A percentile compares a stretch with the other conserved stretches of the same genome.
Conservation (phyloP, 495 filamentous ascomycete species). For the Pyronema domesticum region DNA sequence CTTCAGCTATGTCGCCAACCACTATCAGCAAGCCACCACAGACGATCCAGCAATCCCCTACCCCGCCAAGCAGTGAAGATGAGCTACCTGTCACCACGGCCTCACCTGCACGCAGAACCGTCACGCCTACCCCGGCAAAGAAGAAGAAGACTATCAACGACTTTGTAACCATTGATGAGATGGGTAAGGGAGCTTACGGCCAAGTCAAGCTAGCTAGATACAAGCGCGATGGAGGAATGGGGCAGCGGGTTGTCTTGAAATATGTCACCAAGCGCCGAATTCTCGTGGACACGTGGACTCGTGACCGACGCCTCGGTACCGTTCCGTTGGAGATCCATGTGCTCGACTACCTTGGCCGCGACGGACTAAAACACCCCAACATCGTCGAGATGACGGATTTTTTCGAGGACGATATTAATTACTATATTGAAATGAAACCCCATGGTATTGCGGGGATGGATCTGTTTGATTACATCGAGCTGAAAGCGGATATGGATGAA, state of each 20-base stretch:
- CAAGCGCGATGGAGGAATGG: slow-evolving; percentile 42
- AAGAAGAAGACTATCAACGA: slow-evolving; percentile 73
- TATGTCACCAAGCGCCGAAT: slow-evolving; percentile 96
- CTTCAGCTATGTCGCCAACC: slow-evolving; percentile 19
- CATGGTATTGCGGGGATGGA: slow-evolving; percentile 97
- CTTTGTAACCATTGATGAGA: slow-evolving; percentile 88
- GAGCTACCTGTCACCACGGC: slow-evolving; percentile 2
- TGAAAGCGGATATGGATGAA: slow-evolving; percentile 93
- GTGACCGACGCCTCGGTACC: slow-evolving; percentile 84
- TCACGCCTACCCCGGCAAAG: slow-evolving; percentile 8
- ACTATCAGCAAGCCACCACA: slow-evolving; percentile 46
- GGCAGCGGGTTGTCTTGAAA: slow-evolving; percentile 80
- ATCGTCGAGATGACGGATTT: slow-evolving; percentile 98
- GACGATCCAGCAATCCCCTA: slow-evolving; percentile 22
- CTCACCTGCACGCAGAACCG: not conserved
- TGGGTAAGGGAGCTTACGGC: slow-evolving; percentile 95
- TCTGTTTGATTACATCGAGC: slow-evolving; percentile 95
- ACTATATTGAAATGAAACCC: slow-evolving; percentile 97
- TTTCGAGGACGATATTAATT: slow-evolving; percentile 95
- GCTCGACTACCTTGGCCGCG: slow-evolving; percentile 75
- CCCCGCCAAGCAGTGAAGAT: slow-evolving; percentile 23
- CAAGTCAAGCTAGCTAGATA: slow-evolving; percentile 93
- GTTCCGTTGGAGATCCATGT: slow-evolving; percentile 97
- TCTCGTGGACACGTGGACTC: slow-evolving; percentile 95
- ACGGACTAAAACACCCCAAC: slow-evolving; percentile 77